Percentiles rank a stretch among this genome's conserved stretches.
Evolutionary conservation across 441 rosid species (phyloP).

Genomic region (Gossypium gossypioides): DNA sequence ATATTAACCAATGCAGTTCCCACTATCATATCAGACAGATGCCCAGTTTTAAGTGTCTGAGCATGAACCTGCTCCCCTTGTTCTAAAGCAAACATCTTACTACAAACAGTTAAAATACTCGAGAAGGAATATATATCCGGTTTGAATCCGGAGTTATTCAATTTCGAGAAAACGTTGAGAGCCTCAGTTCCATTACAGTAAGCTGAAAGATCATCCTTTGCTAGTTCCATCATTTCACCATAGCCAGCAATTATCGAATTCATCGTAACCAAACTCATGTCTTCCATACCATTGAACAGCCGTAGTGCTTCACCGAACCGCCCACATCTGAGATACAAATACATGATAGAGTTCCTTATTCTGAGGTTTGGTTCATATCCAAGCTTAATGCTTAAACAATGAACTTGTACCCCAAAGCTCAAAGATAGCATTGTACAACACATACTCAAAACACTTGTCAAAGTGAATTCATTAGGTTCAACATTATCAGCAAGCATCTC

Average conservation of each 20-base stretch:
- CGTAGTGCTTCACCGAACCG: conserved; percentile 26
- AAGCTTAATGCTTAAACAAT: conserved; percentile 31
- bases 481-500: conserved; percentile 36
- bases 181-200: conserved; percentile 34
- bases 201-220: conserved; percentile 30
- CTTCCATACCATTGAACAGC: conserved; percentile 24
- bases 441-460: conserved; percentile 35
- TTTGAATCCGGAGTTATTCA: conserved; percentile 30
- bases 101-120: conserved; percentile 37
- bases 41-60: conserved; percentile 39
- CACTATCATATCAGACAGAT: conserved; percentile 39
- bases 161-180: conserved; percentile 23
- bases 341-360: conserved; percentile 34
- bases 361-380: conserved; percentile 29
- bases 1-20: conserved; percentile 47
- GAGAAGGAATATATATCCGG: conserved; percentile 45
- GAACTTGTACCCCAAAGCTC: conserved; percentile 35
- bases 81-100: conserved; percentile 31
- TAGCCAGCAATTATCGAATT: conserved; percentile 51
- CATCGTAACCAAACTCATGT: conserved; percentile 42
- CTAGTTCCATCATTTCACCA: conserved; percentile 36
- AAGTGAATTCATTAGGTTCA: conserved; percentile 39
- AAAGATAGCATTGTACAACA: conserved; percentile 29
- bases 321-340: conserved; percentile 45
- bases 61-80: conserved; percentile 59